Evolutionary conservation across 371 early-diverging fungal species (phyloP), one percentile per base, ranked within the genome.

Genomic region (Thermomucor indicae-seudaticae): DNA sequence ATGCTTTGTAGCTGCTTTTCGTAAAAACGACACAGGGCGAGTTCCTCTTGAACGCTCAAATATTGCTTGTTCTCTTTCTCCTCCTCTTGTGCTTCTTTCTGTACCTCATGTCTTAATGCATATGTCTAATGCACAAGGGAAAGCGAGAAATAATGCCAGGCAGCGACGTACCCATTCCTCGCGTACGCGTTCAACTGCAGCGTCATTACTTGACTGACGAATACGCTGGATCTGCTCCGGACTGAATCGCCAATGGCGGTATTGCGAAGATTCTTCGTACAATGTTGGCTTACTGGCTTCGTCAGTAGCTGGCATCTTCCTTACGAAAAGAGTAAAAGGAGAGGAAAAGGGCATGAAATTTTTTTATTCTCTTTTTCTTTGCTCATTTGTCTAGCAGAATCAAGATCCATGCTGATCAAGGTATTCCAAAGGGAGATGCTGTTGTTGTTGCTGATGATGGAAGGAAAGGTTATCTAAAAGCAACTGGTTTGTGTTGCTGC

Each of bases 211-310:
- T 16, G 72, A 67, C 32, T 67, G 66, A 24, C 90, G 76, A 41
- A 84, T 79, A n/a, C 76, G 71, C 50, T 75, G 71, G 17, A 90
- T 54, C 6, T 80, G 67, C 22, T 51, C 50, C 25, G 77, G 70
- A 20, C 84, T 81, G 42, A 83, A 89, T 19, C 85, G 64, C 91
- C 91, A 90, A 58, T 89, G 79, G 27, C 78, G 78, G 52, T 76
- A 89, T 49, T 90, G 91, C 3, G 89, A 75, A 10, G 80, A 73
- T 49, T 76, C 70, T 47, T 72, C 66, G 25, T 62, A 72, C 6
- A 76, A 37, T 0, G 56, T 51, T 11, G 70, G 72, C 38, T 43
- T 11, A 24, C 48, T 12, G 19, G 4, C 42, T 34, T 51, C 3
- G 4, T 42, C 48, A n/a, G 29, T 27, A 12, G 55, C 7, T 38